Evolutionary conservation across 441 rosid genomes (phyloP).

Genomic region (Heliophila coronopifolia): DNA sequence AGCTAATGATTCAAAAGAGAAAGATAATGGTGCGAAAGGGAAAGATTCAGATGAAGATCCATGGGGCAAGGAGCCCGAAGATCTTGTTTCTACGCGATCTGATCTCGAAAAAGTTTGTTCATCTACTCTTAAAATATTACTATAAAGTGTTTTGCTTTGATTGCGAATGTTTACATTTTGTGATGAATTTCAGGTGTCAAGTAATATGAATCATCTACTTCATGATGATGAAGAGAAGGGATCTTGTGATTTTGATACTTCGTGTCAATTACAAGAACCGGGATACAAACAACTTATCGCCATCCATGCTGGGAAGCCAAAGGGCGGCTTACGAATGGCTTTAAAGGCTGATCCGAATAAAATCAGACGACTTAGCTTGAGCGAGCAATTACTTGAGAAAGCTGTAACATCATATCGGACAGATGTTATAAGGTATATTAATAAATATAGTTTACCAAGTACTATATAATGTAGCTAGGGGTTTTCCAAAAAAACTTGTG

Average conservation of each 20-base stretch:
- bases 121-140: not conserved
- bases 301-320: constrained; percentile 52
- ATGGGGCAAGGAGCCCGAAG: constrained; percentile 35
- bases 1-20: constrained; percentile 32
- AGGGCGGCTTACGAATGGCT: constrained; percentile 40
- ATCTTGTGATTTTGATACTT: constrained; percentile 15
- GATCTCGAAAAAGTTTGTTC: constrained; percentile 44
- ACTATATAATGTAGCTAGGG: no score
- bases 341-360: constrained; percentile 39
- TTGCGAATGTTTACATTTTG: not conserved
- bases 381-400: constrained; percentile 55
- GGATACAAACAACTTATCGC: constrained; percentile 46
- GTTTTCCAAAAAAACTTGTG: no score
- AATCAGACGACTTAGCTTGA: constrained; percentile 59
- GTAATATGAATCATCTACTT: constrained; percentile 18
- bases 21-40: constrained; percentile 26
- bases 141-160: not conserved
- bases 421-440: constrained; percentile 46
- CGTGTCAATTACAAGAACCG: constrained; percentile 25
- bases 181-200: constrained; percentile 38
- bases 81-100: constrained; percentile 28
- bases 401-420: constrained; percentile 39
- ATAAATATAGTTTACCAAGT: not conserved
- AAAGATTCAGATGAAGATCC: constrained; percentile 38
- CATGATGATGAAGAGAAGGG: constrained; percentile 33